These are phyloP conservation scores for Cytospora piceae DNA, from an alignment of 2,329 filamentous ascomycete genomes.

Conservation along the genomic window DNA sequence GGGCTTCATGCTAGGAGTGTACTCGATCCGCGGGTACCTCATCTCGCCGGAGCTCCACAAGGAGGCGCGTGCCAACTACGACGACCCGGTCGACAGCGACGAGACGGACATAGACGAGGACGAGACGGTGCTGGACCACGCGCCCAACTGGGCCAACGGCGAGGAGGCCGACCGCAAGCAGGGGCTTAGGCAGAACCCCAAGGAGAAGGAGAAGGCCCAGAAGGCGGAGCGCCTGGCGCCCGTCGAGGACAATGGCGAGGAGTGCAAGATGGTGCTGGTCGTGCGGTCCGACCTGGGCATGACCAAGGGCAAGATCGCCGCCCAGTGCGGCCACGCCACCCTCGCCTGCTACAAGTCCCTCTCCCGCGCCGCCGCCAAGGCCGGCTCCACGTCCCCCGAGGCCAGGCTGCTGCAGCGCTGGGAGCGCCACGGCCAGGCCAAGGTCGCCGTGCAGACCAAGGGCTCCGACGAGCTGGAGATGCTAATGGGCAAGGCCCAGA, in stretches of 20 bases:
- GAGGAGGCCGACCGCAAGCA: constrained; percentile 62
- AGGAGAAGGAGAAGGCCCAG: constrained; percentile 37
- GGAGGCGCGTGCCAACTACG: constrained; percentile 58
- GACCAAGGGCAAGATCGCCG: constrained; percentile 98
- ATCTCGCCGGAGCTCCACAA: constrained; percentile 59
- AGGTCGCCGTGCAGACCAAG: constrained; percentile 90
- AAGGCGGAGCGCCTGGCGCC: constrained; percentile 42
- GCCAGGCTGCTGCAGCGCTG: constrained; percentile 75
- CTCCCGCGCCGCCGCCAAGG: constrained; percentile 54
- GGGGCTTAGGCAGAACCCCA: constrained; percentile 49
- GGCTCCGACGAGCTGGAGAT: constrained; percentile 79
- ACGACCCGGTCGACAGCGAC: constrained; percentile 69
- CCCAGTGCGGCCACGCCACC: constrained; percentile 94
- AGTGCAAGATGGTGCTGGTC: constrained; percentile 92
- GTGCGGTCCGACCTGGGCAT: constrained; percentile 95
- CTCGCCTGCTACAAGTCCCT: constrained; percentile 95
- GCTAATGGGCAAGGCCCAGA: constrained; percentile 77
- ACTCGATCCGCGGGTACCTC: constrained; percentile 65
- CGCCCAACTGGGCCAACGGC: constrained; percentile 68
- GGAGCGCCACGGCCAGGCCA: constrained; percentile 86
- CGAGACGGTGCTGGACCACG: constrained; percentile 64
- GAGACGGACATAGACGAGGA: constrained; percentile 69
- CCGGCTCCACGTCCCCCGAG: constrained; percentile 53
- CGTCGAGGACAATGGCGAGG: constrained; percentile 59
- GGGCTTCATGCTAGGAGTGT: constrained; percentile 82